Evolutionary conservation across 306 rosid species (phyloP), one percentile per base, ranked within the genome.

Genomic region (Rosa lucieae): DNA sequence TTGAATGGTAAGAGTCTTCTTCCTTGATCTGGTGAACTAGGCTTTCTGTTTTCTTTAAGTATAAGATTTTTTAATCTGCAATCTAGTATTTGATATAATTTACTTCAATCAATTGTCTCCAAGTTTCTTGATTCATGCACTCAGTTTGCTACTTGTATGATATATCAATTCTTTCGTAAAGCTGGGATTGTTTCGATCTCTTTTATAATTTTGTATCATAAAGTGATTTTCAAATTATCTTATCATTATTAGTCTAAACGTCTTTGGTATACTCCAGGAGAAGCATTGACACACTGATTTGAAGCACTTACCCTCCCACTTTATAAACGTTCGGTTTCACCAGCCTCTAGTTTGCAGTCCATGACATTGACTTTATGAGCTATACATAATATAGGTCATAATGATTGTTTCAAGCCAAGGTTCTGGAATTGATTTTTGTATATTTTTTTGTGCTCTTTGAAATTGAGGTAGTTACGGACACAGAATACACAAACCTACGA

Each of bases 391-490:
- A 10, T 10, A 53, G 6, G 10, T 80, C 52, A 35, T 76, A 55
- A 70, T 74, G 65, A 10, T 56, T 75, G 62, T 53, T 80, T 70
- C 70, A 37, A 62, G 35, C 32, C 79, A 52, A 79, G 73, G 46
- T 72, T 65, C 26, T 72, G 70, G 82, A 77, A 56, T 62, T 73
- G 61, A 63, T 56, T 76, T 18, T 12, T 77, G 70, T 86, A 80
- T 52, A 76, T 85, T 43, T 44, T 74, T 14, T 49, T 67, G 23
- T 85, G 78, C 78, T 86, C 62, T 83, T 85, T 84, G 81, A 67
- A 84, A 84, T 80, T 87, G 94, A 77, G 87, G 81, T 82, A 92
- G 97, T 91, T 79, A 12, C 69, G 72, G 98, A 95, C 87, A 90
- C 70, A 79, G 81, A 73, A 11, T 85, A 82, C 4, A 62, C 71